phyloP scores from a whole-genome alignment of 106 monocot species.

The Cymbidium sinense region DNA sequence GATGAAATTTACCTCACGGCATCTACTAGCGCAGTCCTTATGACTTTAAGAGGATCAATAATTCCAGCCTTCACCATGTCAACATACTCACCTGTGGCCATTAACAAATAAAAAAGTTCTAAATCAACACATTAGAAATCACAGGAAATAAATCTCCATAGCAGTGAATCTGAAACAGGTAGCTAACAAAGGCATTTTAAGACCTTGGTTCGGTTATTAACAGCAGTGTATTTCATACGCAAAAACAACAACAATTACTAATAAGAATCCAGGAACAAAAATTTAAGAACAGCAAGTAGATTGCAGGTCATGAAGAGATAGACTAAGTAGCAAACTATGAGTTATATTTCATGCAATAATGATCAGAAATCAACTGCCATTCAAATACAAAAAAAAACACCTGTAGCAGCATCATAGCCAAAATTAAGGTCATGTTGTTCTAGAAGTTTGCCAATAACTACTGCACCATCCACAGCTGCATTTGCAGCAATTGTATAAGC shows the following conservation, averaged over 20 bases:
- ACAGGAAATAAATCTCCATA: neutral
- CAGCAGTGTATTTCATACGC: too few species aligned
- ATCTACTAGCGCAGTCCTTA: slow-evolving; percentile 40
- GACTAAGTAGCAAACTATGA: too few species aligned
- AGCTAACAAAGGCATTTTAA: too few species aligned
- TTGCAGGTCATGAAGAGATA: too few species aligned
- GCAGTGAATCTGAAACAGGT: too few species aligned
- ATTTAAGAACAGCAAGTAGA: too few species aligned
- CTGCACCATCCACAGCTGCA: slow-evolving; percentile 46
- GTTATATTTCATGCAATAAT: too few species aligned
- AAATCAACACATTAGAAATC: neutral
- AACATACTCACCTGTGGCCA: slow-evolving; percentile 39
- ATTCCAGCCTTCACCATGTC: slow-evolving; percentile 52
- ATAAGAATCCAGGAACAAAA: too few species aligned
- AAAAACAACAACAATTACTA: too few species aligned
- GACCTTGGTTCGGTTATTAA: too few species aligned
- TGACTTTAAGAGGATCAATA: slow-evolving; percentile 45
- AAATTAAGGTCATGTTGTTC: slow-evolving; percentile 71
- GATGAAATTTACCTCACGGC: slow-evolving; percentile 25
- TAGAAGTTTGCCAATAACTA: slow-evolving; percentile 63
- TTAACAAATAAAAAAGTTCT: neutral
- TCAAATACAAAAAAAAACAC: slow-evolving; percentile 18
- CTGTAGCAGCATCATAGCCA: slow-evolving; percentile 92
- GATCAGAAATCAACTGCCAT: slow-evolving; percentile 1
- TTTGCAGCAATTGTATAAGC: slow-evolving; percentile 70